Evolutionary conservation across 2,329 filamentous ascomycete species (phyloP).

Genomic region (Dactylellina cionopaga): DNA sequence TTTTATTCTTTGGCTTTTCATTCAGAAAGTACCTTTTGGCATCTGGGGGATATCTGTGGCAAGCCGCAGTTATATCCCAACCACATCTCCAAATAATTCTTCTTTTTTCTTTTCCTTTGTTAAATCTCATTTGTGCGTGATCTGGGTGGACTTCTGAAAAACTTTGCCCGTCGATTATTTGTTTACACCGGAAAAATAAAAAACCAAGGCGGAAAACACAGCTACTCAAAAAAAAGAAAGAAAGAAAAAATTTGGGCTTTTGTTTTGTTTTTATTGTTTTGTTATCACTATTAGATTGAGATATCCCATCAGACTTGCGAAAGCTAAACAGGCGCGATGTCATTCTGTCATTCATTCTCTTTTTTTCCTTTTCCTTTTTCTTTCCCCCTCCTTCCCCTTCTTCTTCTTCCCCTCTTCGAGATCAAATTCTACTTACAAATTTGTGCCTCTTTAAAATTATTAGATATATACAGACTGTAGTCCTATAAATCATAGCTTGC

Average conservation of each 20-base stretch:
- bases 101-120: slow-evolving; percentile 20
- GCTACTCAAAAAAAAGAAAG: neutral
- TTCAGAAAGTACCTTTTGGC: slow-evolving; percentile 35
- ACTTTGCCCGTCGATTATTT: no score
- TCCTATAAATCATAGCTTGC: no score
- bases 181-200: neutral
- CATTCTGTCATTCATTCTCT: slow-evolving; percentile 13
- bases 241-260: slow-evolving; percentile 14
- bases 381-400: neutral
- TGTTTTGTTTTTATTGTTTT: no score
- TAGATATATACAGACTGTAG: neutral
- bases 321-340: slow-evolving; percentile 39
- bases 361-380: neutral
- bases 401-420: neutral
- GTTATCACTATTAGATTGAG: slow-evolving; percentile 49
- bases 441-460: neutral
- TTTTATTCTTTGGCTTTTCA: slow-evolving; percentile 3
- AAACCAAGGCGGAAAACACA: neutral
- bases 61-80: slow-evolving; percentile 17
- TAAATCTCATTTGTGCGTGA: no score
- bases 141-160: no score
- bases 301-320: slow-evolving; percentile 52
- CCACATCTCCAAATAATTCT: neutral
- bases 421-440: neutral
- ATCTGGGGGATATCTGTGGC: slow-evolving; percentile 22